A percentile compares a stretch with the other conserved stretches of the same genome.
Evolutionary conservation across 352 stramenopile species (phyloP).

Genomic region (Globisporangium cystogenes): DNA sequence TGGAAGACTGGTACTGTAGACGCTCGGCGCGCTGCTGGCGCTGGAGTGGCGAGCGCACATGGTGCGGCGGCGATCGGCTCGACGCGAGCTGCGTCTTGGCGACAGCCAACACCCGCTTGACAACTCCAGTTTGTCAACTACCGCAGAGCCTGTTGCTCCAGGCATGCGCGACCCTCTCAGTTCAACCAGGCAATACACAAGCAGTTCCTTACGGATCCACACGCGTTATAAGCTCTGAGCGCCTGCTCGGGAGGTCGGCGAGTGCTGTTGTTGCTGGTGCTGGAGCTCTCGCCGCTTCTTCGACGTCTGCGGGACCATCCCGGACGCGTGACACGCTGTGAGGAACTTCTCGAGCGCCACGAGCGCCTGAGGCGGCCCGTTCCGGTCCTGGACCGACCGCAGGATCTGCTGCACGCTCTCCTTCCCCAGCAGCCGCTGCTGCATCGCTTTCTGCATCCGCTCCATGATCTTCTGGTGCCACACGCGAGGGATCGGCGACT

Average conservation of each 20-base stretch:
- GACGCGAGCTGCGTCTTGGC: too few species aligned
- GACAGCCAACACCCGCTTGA: too few species aligned
- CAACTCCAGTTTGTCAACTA: too few species aligned
- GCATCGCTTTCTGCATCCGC: conserved; percentile 34
- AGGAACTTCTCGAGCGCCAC: conserved; percentile 48
- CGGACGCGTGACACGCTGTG: conserved; percentile 3
- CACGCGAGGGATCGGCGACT: conserved; percentile 9
- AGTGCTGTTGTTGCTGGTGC: conserved; percentile 1
- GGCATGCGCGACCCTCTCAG: too few species aligned
- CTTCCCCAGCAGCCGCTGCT: conserved; percentile 48
- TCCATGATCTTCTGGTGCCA: conserved; percentile 48
- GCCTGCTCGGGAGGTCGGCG: background rate
- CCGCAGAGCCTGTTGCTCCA: too few species aligned
- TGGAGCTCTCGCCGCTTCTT: conserved; percentile 7
- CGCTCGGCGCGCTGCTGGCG: too few species aligned
- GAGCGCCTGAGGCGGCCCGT: conserved; percentile 22
- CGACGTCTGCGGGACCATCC: background rate
- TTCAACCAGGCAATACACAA: too few species aligned
- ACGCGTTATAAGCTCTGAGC: too few species aligned
- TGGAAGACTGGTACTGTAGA: too few species aligned
- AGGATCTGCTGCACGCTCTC: conserved; percentile 50
- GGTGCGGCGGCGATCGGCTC: too few species aligned
- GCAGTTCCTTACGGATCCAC: too few species aligned
- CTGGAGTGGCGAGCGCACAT: too few species aligned
- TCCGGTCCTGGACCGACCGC: conserved; percentile 31